Evolutionary conservation across 805 yeast genomes (phyloP), one percentile per base, ranked within the genome.

Genomic region (Ogataea trehalophila): DNA sequence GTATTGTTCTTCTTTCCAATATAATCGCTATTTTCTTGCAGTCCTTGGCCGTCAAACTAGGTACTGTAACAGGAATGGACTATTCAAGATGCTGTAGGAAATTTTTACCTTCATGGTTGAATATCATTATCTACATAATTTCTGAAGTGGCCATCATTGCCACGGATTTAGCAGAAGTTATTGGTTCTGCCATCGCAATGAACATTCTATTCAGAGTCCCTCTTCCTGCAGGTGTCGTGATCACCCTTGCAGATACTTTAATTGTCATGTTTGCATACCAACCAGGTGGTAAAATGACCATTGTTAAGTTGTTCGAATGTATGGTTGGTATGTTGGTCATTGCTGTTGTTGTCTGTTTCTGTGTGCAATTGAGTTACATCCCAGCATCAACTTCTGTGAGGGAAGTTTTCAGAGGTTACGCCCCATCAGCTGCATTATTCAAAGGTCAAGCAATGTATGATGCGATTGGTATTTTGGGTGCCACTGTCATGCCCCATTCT

Each of bases 121-220:
- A 74, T 52, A 51, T 53, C 33, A 40, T 51, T 5, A 45, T 75
- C 5, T 75, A 76, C 71, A 42, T 71, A 15, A 56, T 72, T 17
- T 77, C 79, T 13, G 80, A 75, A 55, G 61, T 67, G 53, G 78
- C 79, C 44, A 74, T 75, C 39, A 68, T 75, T 16, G 77, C 80
- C 7, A 75, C 80, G 5, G 80, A 75, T 59, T 64, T 74, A n/a
- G 79, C 80, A 9, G 80, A 75, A 55, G 80, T 75, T 35, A 74
- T 75, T 46, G 80, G 80, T 46, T 67, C 75, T n/a, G 78, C 79
- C 14, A 68, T 74, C 47, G 79, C 80, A 0, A 61, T 75, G 52
- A 75, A 75, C 53, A 73, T 75, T 38, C 63, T 75, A 48, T 44
- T 73, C 41, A 66, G 63, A 44, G 60, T 74, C 14, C 79, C 80